These are phyloP conservation scores for Pisolithus orientalis DNA, from an alignment of 768 basidiomycete species.

Conservation along the genomic window DNA sequence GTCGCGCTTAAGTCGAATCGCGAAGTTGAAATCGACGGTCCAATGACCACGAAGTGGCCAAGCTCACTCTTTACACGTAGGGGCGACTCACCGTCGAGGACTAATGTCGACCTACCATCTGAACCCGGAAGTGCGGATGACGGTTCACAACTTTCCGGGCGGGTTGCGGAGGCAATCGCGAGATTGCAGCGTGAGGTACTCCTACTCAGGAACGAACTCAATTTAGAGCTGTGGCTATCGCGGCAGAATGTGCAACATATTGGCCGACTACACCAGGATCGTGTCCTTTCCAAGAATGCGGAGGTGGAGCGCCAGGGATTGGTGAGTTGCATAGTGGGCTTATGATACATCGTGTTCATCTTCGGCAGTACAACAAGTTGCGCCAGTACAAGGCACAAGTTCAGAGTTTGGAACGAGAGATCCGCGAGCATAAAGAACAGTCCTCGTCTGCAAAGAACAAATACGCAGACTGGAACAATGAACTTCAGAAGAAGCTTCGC, in stretches of 20 bases:
- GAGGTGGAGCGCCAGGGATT: conserved; percentile 79
- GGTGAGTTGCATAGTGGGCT: conserved; percentile 36
- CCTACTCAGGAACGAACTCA: conserved; percentile 72
- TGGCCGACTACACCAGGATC: conserved; percentile 71
- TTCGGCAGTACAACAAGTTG: conserved; percentile 67
- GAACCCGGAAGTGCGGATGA: conserved; percentile 11
- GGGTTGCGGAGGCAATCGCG: conserved; percentile 61
- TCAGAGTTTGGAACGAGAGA: conserved; percentile 56
- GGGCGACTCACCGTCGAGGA: conserved; percentile 22
- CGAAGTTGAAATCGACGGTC: conserved; percentile 53
- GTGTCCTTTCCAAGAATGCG: conserved; percentile 63
- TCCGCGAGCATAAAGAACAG: conserved; percentile 68
- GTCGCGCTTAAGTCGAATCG: conserved; percentile 67
- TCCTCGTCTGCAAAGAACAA: conserved; percentile 69
- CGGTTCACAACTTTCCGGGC: conserved; percentile 31
- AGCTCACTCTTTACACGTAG: conserved; percentile 35
- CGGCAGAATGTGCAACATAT: conserved; percentile 79
- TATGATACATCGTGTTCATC: conserved; percentile 4
- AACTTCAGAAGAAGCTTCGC: conserved; percentile 71
- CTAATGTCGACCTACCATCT: conserved; percentile 8
- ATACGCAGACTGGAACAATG: conserved; percentile 78
- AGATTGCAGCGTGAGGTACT: conserved; percentile 71
- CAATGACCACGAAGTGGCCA: conserved; percentile 46
- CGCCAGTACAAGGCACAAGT: conserved; percentile 72
- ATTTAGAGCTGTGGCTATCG: conserved; percentile 80